Conservation (phyloP, 225 moss, liverwort and hornwort genomes). For the Takakia lepidozioides region DNA sequence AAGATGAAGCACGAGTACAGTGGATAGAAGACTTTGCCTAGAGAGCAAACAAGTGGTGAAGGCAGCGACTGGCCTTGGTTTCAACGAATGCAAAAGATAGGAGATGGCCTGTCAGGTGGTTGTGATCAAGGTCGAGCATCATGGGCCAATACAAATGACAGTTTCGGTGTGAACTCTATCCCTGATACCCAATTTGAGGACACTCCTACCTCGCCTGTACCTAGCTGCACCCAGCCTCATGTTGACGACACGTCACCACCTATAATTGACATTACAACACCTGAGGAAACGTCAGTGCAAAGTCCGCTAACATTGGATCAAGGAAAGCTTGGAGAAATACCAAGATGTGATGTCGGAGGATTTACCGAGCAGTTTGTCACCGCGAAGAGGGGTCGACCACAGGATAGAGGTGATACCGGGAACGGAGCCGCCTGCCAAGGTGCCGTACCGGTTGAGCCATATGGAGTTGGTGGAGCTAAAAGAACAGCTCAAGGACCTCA, state of each 20-base stretch:
- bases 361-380: no score
- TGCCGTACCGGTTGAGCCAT: no score
- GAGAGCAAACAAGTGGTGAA: background rate
- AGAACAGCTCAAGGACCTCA: no score
- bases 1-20: no score
- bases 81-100: background rate
- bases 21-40: no score
- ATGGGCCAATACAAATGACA: background rate
- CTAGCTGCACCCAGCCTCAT: no score
- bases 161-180: background rate
- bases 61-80: background rate
- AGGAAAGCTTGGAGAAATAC: no score
- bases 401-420: no score
- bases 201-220: background rate
- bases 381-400: no score
- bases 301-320: background rate
- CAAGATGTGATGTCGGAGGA: no score
- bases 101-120: background rate
- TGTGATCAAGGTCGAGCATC: background rate
- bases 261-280: background rate
- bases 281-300: background rate
- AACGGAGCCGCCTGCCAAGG: no score
- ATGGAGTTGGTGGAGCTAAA: no score
- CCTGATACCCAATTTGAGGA: background rate
- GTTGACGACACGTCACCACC: background rate